Evolutionary conservation across 106 monocot species (phyloP).

Genomic region (Platanthera guangdongensis): DNA sequence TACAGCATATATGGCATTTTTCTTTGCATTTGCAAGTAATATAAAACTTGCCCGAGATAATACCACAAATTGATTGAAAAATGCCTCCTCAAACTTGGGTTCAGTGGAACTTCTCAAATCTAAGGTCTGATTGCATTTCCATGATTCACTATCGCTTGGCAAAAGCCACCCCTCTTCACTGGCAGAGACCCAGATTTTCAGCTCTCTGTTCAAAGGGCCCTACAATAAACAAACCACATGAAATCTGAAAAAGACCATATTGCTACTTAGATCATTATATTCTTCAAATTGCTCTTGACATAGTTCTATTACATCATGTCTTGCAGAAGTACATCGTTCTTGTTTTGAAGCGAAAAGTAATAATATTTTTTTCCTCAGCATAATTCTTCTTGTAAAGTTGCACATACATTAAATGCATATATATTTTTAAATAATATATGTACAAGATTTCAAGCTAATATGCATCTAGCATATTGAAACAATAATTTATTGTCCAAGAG

Average conservation of each 20-base stretch:
- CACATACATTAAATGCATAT: no score
- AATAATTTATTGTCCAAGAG: no score
- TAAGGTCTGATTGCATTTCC: conserved; percentile 91
- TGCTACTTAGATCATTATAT: neutral
- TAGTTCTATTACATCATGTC: neutral
- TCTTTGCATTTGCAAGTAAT: conserved; percentile 95
- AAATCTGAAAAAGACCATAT: neutral
- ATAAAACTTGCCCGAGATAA: conserved; percentile 71
- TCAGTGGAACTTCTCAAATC: conserved; percentile 73
- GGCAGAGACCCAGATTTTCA: conserved; percentile 80
- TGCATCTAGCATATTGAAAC: no score
- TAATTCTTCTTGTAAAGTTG: no score
- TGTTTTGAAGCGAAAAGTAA: no score
- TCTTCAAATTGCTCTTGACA: neutral
- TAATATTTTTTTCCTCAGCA: no score
- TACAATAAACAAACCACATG: conserved; percentile 8
- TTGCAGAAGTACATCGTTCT: no score
- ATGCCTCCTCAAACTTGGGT: conserved; percentile 61
- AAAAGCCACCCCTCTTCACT: conserved; percentile 87
- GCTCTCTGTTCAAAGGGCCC: conserved; percentile 92
- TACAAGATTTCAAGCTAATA: no score
- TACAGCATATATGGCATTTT: conserved; percentile 93
- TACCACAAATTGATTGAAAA: conserved; percentile 93
- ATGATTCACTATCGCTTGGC: conserved; percentile 79
- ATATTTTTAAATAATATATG: no score